phyloP scores from a whole-genome alignment of 495 filamentous ascomycete genomes.

The Talaromyces thailandensis region DNA sequence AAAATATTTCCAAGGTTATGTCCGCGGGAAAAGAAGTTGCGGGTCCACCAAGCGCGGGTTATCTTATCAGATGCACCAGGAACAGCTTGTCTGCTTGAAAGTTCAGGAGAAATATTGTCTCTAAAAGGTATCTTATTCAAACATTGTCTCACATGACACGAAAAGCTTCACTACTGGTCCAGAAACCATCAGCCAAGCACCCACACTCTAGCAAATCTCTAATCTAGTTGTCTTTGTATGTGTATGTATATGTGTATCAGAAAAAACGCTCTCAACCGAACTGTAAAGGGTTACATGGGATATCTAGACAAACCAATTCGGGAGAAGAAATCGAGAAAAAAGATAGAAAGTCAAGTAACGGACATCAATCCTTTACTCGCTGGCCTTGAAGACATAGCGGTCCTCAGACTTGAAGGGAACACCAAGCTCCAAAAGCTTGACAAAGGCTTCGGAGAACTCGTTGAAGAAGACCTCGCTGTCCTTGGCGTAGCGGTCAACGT shows the following conservation, averaged over 20 bases:
- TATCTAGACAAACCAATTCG: conserved; percentile 6
- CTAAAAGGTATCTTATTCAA: background rate
- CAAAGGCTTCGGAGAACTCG: conserved; percentile 73
- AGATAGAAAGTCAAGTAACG: background rate
- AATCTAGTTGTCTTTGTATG: background rate
- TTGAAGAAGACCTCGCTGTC: conserved; percentile 89
- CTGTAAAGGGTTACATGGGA: conserved; percentile 1
- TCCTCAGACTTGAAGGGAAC: conserved; percentile 75
- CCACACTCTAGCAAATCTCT: background rate
- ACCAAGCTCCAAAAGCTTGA: conserved; percentile 87
- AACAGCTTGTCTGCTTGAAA: background rate
- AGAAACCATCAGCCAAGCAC: background rate
- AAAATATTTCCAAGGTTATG: background rate
- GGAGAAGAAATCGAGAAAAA: conserved; percentile 7
- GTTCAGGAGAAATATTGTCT: background rate
- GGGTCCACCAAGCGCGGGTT: background rate
- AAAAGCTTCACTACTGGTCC: background rate
- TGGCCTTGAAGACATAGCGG: conserved; percentile 67
- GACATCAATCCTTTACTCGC: conserved; percentile 22
- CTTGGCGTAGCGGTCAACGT: conserved; percentile 86
- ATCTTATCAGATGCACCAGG: background rate
- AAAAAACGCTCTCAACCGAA: background rate
- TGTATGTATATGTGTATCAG: background rate
- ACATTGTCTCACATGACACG: background rate
- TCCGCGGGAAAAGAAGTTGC: background rate